Evolutionary conservation across 352 stramenopile genomes (phyloP).

Genomic region (Phytophthora tubulina): DNA sequence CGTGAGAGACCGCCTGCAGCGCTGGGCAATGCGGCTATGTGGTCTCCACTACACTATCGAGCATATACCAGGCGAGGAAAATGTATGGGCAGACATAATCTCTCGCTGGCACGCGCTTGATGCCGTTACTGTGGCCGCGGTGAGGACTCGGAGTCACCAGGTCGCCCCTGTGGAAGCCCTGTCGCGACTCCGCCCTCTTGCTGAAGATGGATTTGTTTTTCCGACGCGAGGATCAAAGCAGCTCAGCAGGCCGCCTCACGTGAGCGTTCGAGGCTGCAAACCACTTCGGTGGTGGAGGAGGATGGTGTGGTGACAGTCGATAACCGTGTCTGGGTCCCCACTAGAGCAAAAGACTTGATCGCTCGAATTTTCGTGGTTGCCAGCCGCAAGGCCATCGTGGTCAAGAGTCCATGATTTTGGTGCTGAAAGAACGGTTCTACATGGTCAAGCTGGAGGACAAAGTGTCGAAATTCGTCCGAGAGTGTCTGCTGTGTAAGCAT

Average conservation of each 20-base stretch:
- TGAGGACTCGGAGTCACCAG: not conserved
- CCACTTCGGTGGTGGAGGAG: no score
- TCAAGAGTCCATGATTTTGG: constrained; percentile 1
- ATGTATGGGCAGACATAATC: no score
- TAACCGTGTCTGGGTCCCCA: no score
- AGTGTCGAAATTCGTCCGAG: constrained; percentile 3
- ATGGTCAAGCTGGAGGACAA: constrained; percentile 1
- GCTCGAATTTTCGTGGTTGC: not conserved
- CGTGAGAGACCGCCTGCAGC: not conserved
- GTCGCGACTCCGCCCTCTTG: not conserved
- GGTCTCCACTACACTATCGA: not conserved
- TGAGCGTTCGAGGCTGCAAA: no score
- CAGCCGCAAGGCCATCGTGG: constrained; percentile 19
- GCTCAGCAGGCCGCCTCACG: no score
- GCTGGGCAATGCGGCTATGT: not conserved
- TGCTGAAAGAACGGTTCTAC: not conserved
- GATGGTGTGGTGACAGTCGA: not conserved
- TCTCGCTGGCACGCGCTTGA: not conserved
- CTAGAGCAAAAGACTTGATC: not conserved
- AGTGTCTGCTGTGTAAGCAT: constrained; percentile 24
- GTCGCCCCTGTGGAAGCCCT: not conserved
- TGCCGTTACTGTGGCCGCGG: not conserved
- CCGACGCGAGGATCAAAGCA: no score
- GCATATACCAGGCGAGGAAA: not conserved
- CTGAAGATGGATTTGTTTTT: not conserved